phyloP scores from a whole-genome alignment of 345 rosid species.

The Euclidium syriacum region DNA sequence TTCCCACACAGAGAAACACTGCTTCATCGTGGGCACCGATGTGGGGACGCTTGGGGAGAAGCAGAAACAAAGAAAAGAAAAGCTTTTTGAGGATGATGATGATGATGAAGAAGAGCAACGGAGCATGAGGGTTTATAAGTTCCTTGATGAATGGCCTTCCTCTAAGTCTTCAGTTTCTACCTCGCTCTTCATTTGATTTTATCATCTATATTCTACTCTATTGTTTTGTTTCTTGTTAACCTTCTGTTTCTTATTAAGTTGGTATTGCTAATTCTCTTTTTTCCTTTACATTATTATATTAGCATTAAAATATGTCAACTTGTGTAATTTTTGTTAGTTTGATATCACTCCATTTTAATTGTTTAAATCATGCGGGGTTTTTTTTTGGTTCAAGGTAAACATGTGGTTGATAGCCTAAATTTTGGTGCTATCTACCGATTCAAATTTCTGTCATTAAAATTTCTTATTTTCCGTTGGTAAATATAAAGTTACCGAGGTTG shows the following conservation, averaged over 20 bases:
- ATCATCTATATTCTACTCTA: no score
- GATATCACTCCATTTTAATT: no score
- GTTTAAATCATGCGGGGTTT: no score
- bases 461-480: no score
- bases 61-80: conserved; percentile 12
- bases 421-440: no score
- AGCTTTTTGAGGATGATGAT: neutral
- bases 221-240: neutral
- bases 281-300: no score
- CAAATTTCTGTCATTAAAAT: no score
- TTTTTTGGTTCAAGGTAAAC: no score
- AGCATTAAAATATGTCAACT: no score
- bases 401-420: no score
- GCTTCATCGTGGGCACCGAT: conserved; percentile 37
- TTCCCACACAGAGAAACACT: conserved; percentile 39
- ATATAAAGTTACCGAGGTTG: no score
- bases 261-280: neutral
- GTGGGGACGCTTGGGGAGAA: conserved; percentile 31
- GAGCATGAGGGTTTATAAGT: conserved; percentile 69
- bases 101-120: conserved; percentile 39
- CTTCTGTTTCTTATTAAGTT: neutral
- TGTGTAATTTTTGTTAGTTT: no score
- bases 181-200: conserved; percentile 16
- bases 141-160: conserved; percentile 87
- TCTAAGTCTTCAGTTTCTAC: conserved; percentile 23